A percentile compares a stretch with the other conserved stretches of the same genome.
These are phyloP conservation scores for Fraxinus albicans DNA, from an alignment of 305 asterid genomes.

Conservation along the genomic window DNA sequence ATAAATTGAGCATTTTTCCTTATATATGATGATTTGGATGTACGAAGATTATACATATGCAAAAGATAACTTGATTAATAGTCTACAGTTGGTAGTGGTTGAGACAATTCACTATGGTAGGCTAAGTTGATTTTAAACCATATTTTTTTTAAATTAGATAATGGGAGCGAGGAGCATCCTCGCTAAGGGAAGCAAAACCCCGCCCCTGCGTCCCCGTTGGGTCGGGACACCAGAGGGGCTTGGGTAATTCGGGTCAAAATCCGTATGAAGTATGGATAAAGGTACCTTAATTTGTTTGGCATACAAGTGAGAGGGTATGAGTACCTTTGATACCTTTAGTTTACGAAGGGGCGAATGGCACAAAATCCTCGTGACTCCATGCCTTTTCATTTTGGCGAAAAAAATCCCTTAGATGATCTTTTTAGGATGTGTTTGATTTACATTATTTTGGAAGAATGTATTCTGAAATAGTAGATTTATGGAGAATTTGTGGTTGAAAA, in stretches of 20 bases:
- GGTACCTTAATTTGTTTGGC: not conserved
- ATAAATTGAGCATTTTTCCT: not conserved
- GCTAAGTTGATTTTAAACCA: not conserved
- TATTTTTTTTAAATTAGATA: too few species aligned
- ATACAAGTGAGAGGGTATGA: not conserved
- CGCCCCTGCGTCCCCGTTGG: not conserved
- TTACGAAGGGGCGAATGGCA: too few species aligned
- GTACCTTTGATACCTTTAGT: not conserved
- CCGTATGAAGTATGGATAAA: not conserved
- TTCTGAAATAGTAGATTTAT: too few species aligned
- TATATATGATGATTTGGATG: not conserved
- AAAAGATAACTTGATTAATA: not conserved
- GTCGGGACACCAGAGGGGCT: not conserved
- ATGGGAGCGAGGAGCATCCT: too few species aligned
- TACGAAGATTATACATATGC: not conserved
- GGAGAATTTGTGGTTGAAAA: too few species aligned
- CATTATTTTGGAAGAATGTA: too few species aligned
- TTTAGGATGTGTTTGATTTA: too few species aligned
- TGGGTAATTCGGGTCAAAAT: not conserved
- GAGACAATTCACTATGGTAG: not conserved
- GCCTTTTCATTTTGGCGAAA: too few species aligned
- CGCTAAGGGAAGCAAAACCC: not conserved
- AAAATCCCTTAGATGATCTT: too few species aligned
- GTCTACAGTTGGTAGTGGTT: not conserved
- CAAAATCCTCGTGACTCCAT: too few species aligned